Evolutionary conservation across 306 rosid genomes (phyloP).

Genomic region (Crataegus laevigata): DNA sequence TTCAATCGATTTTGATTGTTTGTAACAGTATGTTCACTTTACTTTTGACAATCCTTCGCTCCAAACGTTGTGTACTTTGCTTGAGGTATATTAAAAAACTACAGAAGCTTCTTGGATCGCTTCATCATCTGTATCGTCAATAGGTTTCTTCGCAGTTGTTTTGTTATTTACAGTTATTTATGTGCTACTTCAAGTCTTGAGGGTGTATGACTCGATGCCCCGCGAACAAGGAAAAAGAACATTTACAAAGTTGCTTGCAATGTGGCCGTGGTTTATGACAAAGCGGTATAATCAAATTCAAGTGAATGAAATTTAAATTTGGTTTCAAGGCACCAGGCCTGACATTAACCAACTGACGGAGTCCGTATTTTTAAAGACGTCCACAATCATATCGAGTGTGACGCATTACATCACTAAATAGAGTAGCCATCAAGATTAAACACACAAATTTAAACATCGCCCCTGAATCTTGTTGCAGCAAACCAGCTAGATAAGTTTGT

Average conservation of each 20-base stretch:
- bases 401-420: constrained; percentile 7
- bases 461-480: constrained; percentile 16
- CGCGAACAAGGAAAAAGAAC: background rate
- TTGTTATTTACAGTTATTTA: background rate
- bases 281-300: too few species aligned
- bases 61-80: background rate
- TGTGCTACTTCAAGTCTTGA: too few species aligned
- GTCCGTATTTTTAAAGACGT: background rate
- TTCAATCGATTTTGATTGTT: constrained; percentile 24
- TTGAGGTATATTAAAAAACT: background rate
- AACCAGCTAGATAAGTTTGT: constrained; percentile 32
- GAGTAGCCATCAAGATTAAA: background rate
- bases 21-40: constrained; percentile 34
- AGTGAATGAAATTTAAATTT: too few species aligned
- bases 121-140: background rate
- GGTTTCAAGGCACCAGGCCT: too few species aligned
- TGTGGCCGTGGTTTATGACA: background rate
- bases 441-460: constrained; percentile 7
- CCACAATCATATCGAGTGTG: constrained; percentile 22
- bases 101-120: background rate
- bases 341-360: too few species aligned
- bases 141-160: background rate
- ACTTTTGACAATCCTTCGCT: background rate
- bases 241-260: background rate
- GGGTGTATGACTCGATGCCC: too few species aligned